Conservation (phyloP, 1,284 basidiomycete genomes). For the Tilletia walkeri region DNA sequence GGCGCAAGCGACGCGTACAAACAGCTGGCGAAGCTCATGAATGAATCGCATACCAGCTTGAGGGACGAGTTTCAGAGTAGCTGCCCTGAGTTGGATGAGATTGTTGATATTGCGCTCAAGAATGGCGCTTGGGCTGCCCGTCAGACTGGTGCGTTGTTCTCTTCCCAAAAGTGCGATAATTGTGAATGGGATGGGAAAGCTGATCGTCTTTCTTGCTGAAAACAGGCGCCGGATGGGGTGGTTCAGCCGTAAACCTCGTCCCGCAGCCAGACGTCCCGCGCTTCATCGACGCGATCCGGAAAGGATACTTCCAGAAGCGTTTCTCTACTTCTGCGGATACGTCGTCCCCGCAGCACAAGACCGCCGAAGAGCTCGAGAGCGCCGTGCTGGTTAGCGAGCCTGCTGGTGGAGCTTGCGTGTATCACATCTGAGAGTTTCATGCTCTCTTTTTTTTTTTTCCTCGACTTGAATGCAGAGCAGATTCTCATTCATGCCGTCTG, state of each 20-base stretch:
- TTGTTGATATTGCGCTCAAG: slow-evolving; percentile 43
- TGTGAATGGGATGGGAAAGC: too few species aligned
- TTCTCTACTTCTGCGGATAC: slow-evolving; percentile 24
- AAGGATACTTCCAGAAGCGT: slow-evolving; percentile 36
- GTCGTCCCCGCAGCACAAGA: slow-evolving; percentile 22
- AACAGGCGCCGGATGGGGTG: slow-evolving; percentile 51
- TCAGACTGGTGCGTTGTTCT: slow-evolving; percentile 33
- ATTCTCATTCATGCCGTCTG: too few species aligned
- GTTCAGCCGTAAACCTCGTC: slow-evolving; percentile 50
- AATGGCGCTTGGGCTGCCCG: slow-evolving; percentile 48
- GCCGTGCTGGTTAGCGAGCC: slow-evolving; percentile 50
- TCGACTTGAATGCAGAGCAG: too few species aligned
- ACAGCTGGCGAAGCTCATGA: slow-evolving; percentile 45
- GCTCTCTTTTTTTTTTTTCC: too few species aligned
- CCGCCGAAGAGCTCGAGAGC: slow-evolving; percentile 33
- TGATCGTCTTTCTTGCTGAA: neutral
- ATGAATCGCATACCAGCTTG: slow-evolving; percentile 44
- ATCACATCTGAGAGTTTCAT: neutral
- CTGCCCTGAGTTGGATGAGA: slow-evolving; percentile 45
- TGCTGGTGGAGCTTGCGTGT: slow-evolving; percentile 48
- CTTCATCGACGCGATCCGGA: slow-evolving; percentile 37
- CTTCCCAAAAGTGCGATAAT: too few species aligned
- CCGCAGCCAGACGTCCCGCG: slow-evolving; percentile 37
- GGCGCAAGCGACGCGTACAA: slow-evolving; percentile 28
- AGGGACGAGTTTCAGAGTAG: slow-evolving; percentile 44